Conservation (phyloP, 2,329 filamentous ascomycete species). For the Scedosporium boydii region DNA sequence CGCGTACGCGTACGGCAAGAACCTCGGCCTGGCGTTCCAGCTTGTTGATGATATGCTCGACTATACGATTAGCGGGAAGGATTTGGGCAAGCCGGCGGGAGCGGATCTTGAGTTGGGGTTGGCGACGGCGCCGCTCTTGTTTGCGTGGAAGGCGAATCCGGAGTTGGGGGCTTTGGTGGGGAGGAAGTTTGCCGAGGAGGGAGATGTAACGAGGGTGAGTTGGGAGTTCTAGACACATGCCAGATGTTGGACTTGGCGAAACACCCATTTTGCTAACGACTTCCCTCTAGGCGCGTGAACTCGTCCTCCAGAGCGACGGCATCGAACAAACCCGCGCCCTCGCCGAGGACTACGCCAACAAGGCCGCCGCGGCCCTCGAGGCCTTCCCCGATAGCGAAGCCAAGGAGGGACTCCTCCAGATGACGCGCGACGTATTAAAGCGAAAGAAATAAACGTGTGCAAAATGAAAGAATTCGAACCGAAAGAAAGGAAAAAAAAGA, state of each 20-base stretch:
- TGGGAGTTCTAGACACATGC: slow-evolving; percentile 10
- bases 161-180: slow-evolving; percentile 84
- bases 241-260: neutral
- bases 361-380: slow-evolving; percentile 75
- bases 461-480: neutral
- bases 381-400: slow-evolving; percentile 89
- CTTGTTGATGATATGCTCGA: slow-evolving; percentile 97
- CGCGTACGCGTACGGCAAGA: slow-evolving; percentile 86
- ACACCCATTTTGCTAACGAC: neutral
- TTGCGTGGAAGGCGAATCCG: slow-evolving; percentile 85
- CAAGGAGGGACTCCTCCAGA: slow-evolving; percentile 82
- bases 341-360: slow-evolving; percentile 82
- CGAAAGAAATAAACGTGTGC: slow-evolving; percentile 61
- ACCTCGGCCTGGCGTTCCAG: slow-evolving; percentile 91
- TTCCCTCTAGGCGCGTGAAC: slow-evolving; percentile 61
- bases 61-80: slow-evolving; percentile 76
- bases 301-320: slow-evolving; percentile 76
- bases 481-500: neutral
- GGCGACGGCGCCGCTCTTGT: slow-evolving; percentile 86
- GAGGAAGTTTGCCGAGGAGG: slow-evolving; percentile 74
- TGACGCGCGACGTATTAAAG: slow-evolving; percentile 87
- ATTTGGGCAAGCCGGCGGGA: slow-evolving; percentile 89
- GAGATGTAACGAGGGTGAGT: slow-evolving; percentile 76
- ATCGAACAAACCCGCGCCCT: slow-evolving; percentile 86
- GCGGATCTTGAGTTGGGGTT: slow-evolving; percentile 89